A percentile compares a stretch with the other conserved stretches of the same genome.
Evolutionary conservation across 1,284 basidiomycete species (phyloP).

Genomic region (Melanopsichium pennsylvanicum): DNA sequence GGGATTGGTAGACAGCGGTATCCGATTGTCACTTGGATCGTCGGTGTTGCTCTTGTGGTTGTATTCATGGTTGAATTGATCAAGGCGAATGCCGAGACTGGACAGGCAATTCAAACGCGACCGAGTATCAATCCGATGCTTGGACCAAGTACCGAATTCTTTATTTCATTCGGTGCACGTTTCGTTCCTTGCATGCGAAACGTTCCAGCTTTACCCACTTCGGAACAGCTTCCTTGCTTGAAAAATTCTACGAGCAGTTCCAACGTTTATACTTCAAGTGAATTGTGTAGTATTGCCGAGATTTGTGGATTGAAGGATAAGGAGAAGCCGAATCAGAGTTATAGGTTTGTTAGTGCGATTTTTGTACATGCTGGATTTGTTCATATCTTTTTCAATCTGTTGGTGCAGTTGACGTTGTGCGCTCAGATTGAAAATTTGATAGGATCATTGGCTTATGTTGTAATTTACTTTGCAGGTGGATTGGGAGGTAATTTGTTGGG

Average conservation of each 20-base stretch:
- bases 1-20: constrained; percentile 82
- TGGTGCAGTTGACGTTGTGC: constrained; percentile 81
- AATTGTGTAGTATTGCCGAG: constrained; percentile 78
- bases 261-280: constrained; percentile 57
- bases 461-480: constrained; percentile 86
- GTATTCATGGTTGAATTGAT: constrained; percentile 61
- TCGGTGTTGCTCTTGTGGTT: constrained; percentile 72
- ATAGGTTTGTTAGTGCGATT: constrained; percentile 71
- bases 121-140: constrained; percentile 89
- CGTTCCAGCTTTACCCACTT: constrained; percentile 61
- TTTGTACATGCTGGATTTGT: constrained; percentile 92
- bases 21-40: constrained; percentile 73
- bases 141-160: constrained; percentile 82
- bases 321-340: constrained; percentile 81
- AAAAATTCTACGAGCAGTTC: constrained; percentile 69
- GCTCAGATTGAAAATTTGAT: constrained; percentile 73
- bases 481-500: constrained; percentile 81
- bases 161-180: constrained; percentile 86
- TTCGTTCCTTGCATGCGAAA: constrained; percentile 88
- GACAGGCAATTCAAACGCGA: constrained; percentile 67
- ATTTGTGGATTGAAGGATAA: constrained; percentile 80
- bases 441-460: constrained; percentile 79
- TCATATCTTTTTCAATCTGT: constrained; percentile 82
- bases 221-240: constrained; percentile 72
- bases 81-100: constrained; percentile 57